Conservation (phyloP, 2,329 filamentous ascomycete genomes). For the Phyllosticta citribraziliensis region DNA sequence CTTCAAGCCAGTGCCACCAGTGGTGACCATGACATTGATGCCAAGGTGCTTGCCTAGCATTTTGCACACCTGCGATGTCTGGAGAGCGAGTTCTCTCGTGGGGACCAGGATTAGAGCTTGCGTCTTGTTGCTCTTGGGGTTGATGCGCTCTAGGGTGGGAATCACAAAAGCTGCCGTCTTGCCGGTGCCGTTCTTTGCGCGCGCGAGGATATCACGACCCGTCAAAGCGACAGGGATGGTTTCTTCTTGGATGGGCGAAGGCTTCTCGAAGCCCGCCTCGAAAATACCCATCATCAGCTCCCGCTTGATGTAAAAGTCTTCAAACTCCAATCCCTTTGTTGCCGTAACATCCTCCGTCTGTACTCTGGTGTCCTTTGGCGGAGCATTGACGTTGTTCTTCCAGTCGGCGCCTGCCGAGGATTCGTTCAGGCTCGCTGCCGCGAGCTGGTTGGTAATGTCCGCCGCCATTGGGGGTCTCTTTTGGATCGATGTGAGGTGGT, state of each 20-base stretch:
- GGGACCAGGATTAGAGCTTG: slow-evolving; percentile 95
- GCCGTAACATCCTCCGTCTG: slow-evolving; percentile 97
- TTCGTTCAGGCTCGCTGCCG: slow-evolving; percentile 42
- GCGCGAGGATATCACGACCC: slow-evolving; percentile 86
- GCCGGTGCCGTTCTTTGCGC: slow-evolving; percentile 96
- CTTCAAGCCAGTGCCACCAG: slow-evolving; percentile 85
- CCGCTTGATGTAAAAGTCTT: slow-evolving; percentile 91
- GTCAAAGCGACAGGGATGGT: slow-evolving; percentile 94
- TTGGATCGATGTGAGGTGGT: not conserved
- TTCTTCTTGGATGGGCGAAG: slow-evolving; percentile 98
- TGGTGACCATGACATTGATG: slow-evolving; percentile 98
- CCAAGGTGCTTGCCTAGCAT: slow-evolving; percentile 93
- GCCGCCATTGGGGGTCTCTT: slow-evolving; percentile 29
- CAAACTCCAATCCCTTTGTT: slow-evolving; percentile 95
- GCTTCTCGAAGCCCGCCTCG: slow-evolving; percentile 97
- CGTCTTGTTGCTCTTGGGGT: slow-evolving; percentile 91
- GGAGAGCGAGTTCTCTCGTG: slow-evolving; percentile 90
- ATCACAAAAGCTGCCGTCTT: slow-evolving; percentile 99
- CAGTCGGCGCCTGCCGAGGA: slow-evolving; percentile 52
- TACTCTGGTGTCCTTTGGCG: slow-evolving; percentile 63
- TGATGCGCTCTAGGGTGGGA: slow-evolving; percentile 87
- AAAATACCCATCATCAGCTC: slow-evolving; percentile 98
- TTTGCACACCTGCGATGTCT: slow-evolving; percentile 99
- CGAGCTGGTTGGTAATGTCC: slow-evolving; percentile 47
- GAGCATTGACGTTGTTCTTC: slow-evolving; percentile 64